phyloP scores from a whole-genome alignment of 306 rosid species.

The Glycyrrhiza uralensis region DNA sequence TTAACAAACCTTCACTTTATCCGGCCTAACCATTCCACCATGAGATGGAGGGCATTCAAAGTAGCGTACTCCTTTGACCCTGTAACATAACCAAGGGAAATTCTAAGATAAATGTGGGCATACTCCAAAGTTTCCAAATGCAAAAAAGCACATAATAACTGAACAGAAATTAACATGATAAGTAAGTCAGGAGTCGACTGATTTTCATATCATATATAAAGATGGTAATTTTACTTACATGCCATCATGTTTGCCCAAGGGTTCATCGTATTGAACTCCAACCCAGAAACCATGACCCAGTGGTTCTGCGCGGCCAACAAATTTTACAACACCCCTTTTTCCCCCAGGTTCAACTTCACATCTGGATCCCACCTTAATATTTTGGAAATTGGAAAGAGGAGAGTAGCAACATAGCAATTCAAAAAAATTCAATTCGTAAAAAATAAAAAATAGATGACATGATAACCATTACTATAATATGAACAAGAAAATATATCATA shows the following conservation, averaged over 20 bases:
- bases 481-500: slow-evolving; percentile 14
- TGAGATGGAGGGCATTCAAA: slow-evolving; percentile 77
- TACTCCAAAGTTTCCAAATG: neutral
- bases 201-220: neutral
- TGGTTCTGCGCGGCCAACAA: slow-evolving; percentile 71
- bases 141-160: neutral
- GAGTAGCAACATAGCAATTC: neutral
- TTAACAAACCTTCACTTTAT: slow-evolving; percentile 77
- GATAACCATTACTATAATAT: neutral
- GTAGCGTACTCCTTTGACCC: slow-evolving; percentile 85
- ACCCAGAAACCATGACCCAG: slow-evolving; percentile 93
- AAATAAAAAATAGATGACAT: neutral
- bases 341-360: slow-evolving; percentile 93
- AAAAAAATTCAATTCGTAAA: neutral
- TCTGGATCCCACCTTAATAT: slow-evolving; percentile 79
- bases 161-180: neutral
- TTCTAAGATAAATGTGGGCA: neutral
- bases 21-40: slow-evolving; percentile 87
- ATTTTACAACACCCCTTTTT: slow-evolving; percentile 77
- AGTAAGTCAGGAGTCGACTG: neutral
- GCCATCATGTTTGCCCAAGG: slow-evolving; percentile 97
- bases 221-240: slow-evolving; percentile 47
- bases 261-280: slow-evolving; percentile 95
- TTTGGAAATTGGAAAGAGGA: slow-evolving; percentile 6
- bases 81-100: slow-evolving; percentile 30